phyloP scores from a whole-genome alignment of 306 rosid species.

The Quercus agrifolia region DNA sequence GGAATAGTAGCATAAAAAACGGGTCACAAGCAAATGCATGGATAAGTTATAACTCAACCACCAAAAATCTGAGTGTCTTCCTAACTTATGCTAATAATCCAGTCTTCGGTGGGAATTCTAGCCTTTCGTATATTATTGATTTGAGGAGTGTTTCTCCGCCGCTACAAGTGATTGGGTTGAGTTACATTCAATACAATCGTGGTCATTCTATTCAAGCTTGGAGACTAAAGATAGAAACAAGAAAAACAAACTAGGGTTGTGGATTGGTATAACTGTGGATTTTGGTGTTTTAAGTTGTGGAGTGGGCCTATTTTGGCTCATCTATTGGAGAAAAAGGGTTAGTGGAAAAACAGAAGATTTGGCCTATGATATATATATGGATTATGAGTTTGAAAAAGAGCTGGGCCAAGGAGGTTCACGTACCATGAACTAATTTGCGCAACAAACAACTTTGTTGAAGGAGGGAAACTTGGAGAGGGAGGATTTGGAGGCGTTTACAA shows the following conservation, averaged over 20 bases:
- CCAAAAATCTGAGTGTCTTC: constrained; percentile 53
- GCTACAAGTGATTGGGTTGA: constrained; percentile 60
- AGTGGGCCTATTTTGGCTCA: constrained; percentile 39
- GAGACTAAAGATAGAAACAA: constrained; percentile 7
- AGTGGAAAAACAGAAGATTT: background rate
- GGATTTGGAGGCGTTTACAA: constrained; percentile 75
- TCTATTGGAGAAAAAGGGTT: constrained; percentile 35
- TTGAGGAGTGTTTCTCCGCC: constrained; percentile 61
- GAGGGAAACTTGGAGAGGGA: constrained; percentile 72
- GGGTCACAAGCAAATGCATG: constrained; percentile 54
- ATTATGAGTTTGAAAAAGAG: constrained; percentile 59
- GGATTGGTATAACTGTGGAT: constrained; percentile 30
- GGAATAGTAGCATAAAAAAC: constrained; percentile 49
- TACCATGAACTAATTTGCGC: constrained; percentile 45
- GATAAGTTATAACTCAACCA: constrained; percentile 57
- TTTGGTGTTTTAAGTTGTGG: constrained; percentile 33
- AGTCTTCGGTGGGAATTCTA: constrained; percentile 28
- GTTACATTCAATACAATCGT: constrained; percentile 48
- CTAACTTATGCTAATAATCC: constrained; percentile 52
- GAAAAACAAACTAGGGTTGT: constrained; percentile 16
- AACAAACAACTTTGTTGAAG: constrained; percentile 40
- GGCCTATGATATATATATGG: constrained; percentile 40
- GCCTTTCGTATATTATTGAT: constrained; percentile 45
- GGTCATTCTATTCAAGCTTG: constrained; percentile 74
- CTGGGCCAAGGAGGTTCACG: constrained; percentile 61